Evolutionary conservation across 495 filamentous ascomycete genomes (phyloP), one percentile per base, ranked within the genome.

Genomic region (Lasiosphaeria miniovina): DNA sequence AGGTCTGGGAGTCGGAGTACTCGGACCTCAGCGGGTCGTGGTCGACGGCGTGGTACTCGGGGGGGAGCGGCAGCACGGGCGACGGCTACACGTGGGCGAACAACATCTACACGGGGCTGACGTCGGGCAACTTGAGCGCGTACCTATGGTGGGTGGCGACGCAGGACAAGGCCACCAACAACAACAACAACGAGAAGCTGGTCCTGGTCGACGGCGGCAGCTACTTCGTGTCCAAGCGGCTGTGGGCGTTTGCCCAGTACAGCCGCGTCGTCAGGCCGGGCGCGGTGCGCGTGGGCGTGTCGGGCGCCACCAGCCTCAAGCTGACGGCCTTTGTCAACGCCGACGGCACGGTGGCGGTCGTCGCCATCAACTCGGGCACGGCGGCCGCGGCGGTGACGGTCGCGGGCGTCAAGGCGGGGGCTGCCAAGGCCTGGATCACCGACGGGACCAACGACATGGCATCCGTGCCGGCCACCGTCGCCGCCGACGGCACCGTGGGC

Each of bases 1-100:
- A 68, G 62, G 70, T 73, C 1, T 84, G 82, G 81, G 64, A 80
- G 57, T 83, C 80, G 1, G 82, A 85, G 57, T 78, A 70, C 51
- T 61, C 62, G 4, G 65, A 67, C 12, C 53, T 64, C 4, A 51
- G 51, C 15, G 54, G 62, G 15, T 14, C 5, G 14, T 67, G 65
- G 65, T 65, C 69, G 0, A 62, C 75, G 12, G 71, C 70, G 4
- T 86, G 83, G 80, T 81, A 81, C 54, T 62, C 68, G 17, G 24
- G 24, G 24, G 24, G 24, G 24, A 69, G 58, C 41, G 80, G 80
- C 15, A 74, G 61, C 11, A 62, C 68, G 4, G 76, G 77, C 24
- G 83, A 86, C 57, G 83, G 82, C 3, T 64, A 80, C 49, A 77
- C 77, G 1, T 86, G 84, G 84, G 84, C 84, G 1, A 78, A 75